A percentile compares a stretch with the other conserved stretches of the same genome.
These are phyloP conservation scores for Suillus sp. DNA, from an alignment of 768 basidiomycete genomes.

Conservation along the genomic window DNA sequence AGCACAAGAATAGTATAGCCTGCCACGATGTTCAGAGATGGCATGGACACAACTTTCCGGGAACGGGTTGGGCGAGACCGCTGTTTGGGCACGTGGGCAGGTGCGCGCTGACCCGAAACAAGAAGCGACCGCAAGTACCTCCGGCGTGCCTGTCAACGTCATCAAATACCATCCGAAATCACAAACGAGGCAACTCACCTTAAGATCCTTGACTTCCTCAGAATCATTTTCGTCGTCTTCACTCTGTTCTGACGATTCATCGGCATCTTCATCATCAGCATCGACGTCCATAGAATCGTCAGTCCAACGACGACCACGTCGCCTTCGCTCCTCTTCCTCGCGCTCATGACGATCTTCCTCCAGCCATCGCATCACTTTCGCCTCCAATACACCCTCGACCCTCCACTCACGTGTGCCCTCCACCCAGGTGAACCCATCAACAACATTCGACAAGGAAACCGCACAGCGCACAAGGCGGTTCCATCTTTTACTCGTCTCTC, in stretches of 20 bases:
- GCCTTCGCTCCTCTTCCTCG: conserved; percentile 68
- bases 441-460: conserved; percentile 63
- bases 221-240: conserved; percentile 69
- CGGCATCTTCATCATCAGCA: conserved; percentile 49
- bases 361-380: conserved; percentile 70
- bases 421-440: conserved; percentile 76
- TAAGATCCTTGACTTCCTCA: conserved; percentile 75
- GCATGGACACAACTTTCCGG: conserved; percentile 36
- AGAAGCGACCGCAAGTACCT: conserved; percentile 74
- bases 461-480: conserved; percentile 71
- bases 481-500: conserved; percentile 64
- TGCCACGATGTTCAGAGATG: conserved; percentile 60
- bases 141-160: conserved; percentile 59
- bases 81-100: conserved; percentile 30
- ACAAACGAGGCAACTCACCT: conserved; percentile 48
- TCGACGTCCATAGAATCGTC: conserved; percentile 78
- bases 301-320: conserved; percentile 60
- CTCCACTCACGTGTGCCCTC: conserved; percentile 62
- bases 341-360: conserved; percentile 68
- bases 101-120: conserved; percentile 41
- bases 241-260: conserved; percentile 44
- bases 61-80: conserved; percentile 31
- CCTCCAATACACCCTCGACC: conserved; percentile 63
- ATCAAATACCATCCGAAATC: conserved; percentile 16
- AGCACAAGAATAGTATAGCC: conserved; percentile 91